phyloP scores from a whole-genome alignment of 441 rosid species.

The Geranium incanum region DNA sequence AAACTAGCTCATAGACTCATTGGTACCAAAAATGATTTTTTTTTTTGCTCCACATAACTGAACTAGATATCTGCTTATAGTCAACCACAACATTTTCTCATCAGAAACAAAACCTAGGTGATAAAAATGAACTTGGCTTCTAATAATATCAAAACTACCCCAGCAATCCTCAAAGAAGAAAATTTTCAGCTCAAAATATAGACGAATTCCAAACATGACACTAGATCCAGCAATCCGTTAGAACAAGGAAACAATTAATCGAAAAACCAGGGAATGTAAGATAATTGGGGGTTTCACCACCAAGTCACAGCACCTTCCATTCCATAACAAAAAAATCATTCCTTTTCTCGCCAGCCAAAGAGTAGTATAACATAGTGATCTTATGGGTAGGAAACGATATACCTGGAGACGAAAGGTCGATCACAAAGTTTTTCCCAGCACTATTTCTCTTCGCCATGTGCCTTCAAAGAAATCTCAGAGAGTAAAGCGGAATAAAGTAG shows the following conservation, averaged over 20 bases:
- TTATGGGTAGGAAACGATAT: background rate
- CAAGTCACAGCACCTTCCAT: background rate
- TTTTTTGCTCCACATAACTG: too few species aligned
- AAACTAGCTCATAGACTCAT: too few species aligned
- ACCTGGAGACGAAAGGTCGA: background rate
- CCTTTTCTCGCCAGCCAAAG: background rate
- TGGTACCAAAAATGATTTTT: too few species aligned
- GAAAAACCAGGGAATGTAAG: background rate
- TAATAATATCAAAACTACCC: background rate
- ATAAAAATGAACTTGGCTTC: background rate
- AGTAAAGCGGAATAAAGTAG: too few species aligned
- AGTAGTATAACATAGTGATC: background rate
- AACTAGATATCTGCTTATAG: too few species aligned
- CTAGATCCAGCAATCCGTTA: background rate
- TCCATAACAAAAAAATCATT: background rate
- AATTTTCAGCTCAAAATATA: background rate
- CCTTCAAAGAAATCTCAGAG: too few species aligned
- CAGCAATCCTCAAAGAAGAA: too few species aligned
- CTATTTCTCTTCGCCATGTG: background rate
- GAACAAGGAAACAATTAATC: background rate
- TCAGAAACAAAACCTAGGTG: background rate
- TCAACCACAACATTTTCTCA: background rate
- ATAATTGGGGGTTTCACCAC: background rate
- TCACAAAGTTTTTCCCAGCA: background rate
- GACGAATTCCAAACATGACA: background rate